Conservation (phyloP, 1,139 yeast genomes). For the Hyphopichia khmerensis region DNA sequence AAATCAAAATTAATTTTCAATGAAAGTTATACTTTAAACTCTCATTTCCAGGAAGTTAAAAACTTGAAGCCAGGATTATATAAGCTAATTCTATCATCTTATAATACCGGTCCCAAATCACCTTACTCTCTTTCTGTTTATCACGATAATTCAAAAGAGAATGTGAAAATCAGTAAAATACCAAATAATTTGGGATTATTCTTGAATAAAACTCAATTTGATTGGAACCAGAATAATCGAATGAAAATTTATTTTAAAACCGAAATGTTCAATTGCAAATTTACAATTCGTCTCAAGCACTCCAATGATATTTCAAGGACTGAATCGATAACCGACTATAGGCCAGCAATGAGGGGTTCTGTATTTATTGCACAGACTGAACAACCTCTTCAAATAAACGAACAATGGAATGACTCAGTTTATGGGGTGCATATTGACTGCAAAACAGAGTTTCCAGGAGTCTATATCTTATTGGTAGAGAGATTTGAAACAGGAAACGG, state of each 20-base stretch:
- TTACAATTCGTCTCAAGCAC: conserved; percentile 28
- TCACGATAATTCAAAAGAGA: conserved; percentile 8
- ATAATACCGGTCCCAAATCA: conserved; percentile 15
- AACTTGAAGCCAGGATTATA: conserved; percentile 36
- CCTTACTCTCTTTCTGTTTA: conserved; percentile 15
- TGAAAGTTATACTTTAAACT: conserved; percentile 23
- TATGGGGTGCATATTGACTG: conserved; percentile 47
- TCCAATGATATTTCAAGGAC: conserved; percentile 10
- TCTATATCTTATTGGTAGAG: conserved; percentile 43
- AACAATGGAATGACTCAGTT: conserved; percentile 40
- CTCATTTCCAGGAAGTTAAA: conserved; percentile 19
- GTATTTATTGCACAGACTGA: conserved; percentile 32
- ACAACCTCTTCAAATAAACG: conserved; percentile 31
- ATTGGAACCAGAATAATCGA: conserved; percentile 42
- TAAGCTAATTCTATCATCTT: conserved; percentile 33
- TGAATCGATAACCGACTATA: conserved; percentile 25
- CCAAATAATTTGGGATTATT: conserved; percentile 38
- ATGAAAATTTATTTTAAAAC: conserved; percentile 28
- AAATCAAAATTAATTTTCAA: conserved; percentile 25
- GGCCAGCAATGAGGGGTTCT: conserved; percentile 46
- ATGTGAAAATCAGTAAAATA: conserved; percentile 17
- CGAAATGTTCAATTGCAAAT: conserved; percentile 16
- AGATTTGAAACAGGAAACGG: conserved; percentile 51
- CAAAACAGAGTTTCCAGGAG: conserved; percentile 23
- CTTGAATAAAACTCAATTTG: conserved; percentile 16